A percentile compares a stretch with the other conserved stretches of the same genome.
Conservation (phyloP, 2,329 filamentous ascomycete species). For the Phyllosticta capitalensis region DNA sequence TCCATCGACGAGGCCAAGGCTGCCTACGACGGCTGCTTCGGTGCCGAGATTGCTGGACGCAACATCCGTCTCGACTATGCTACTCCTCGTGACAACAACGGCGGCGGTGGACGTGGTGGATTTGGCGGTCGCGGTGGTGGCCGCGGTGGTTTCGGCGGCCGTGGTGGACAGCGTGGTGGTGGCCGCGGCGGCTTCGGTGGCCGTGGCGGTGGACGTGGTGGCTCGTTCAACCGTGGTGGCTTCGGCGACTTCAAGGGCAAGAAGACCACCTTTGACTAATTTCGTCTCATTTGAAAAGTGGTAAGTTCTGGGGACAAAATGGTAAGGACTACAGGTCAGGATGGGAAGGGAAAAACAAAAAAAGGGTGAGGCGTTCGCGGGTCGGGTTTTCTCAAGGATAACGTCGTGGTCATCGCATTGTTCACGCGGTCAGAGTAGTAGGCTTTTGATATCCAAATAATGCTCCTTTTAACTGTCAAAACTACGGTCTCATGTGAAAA, state of each 20-base stretch:
- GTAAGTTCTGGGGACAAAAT: not conserved
- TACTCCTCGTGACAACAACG: conserved; percentile 52
- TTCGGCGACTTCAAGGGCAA: conserved; percentile 65
- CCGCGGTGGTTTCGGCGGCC: conserved; percentile 47
- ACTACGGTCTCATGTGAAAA: not conserved
- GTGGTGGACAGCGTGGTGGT: conserved; percentile 31
- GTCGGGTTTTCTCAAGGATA: not conserved
- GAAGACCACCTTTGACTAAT: conserved; percentile 58
- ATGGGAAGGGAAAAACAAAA: not conserved
- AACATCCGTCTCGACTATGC: conserved; percentile 76
- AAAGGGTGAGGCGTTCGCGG: not conserved
- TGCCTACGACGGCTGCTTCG: conserved; percentile 62
- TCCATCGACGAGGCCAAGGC: conserved; percentile 74
- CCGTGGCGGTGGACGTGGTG: conserved; percentile 39
- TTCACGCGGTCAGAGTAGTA: not conserved
- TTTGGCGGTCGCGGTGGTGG: conserved; percentile 33
- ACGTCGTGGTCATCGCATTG: not conserved
- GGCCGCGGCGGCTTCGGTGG: conserved; percentile 28
- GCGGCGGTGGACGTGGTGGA: conserved; percentile 35
- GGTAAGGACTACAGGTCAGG: not conserved
- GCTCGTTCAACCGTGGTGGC: conserved; percentile 42
- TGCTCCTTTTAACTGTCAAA: not conserved
- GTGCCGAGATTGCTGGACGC: conserved; percentile 62
- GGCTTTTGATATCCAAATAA: not conserved
- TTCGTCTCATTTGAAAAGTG: not conserved